Evolutionary conservation across 129 eudicot species (phyloP), one percentile per base, ranked within the genome.

Genomic region (Escallonia herrerae): DNA sequence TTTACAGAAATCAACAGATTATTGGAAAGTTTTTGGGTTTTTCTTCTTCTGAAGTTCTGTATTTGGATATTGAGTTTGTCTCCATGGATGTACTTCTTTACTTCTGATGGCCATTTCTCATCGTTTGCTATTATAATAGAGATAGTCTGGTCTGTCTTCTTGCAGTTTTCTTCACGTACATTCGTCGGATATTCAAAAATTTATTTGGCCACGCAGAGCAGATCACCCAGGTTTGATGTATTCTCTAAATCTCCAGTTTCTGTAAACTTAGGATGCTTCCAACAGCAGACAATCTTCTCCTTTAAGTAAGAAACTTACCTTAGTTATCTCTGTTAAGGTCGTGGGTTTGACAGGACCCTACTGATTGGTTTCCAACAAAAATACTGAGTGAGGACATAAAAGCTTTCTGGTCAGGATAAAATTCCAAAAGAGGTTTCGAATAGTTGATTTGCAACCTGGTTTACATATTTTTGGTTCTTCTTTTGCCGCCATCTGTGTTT

Each of bases 91-190:
- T 22, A 22, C 33, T 22, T 22, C 33, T 22, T 22, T 1, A 22
- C 33, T 22, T 22, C 33, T 22, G 33, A 22, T 22, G 33, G 1
- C 33, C 33, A 22, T 22, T 22, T 22, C 33, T 22, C 33, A 22
- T 22, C 33, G 33, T 22, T 22, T 22, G 33, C 33, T 22, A 22
- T 22, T 22, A 1, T 22, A 22, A 22, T 22, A 22, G 33, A 22
- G 1, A 0, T 22, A 47, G 39, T 37, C 40, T 22, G 8, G 50
- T 46, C 4, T 74, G 40, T 73, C 52, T 50, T 42, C 56, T 65
- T 83, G 87, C 96, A 93, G 98, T 93, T 69, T 83, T 93, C 79
- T 82, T 93, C 65, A 79, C 94, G 15, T 93, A 93, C 66, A 81
- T 89, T 15, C 82, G 84, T 1, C 84, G 91, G 80, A 86, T 93